These are phyloP conservation scores for Puccinia brachypodii DNA, from an alignment of 1,284 basidiomycete genomes.

Conservation along the genomic window DNA sequence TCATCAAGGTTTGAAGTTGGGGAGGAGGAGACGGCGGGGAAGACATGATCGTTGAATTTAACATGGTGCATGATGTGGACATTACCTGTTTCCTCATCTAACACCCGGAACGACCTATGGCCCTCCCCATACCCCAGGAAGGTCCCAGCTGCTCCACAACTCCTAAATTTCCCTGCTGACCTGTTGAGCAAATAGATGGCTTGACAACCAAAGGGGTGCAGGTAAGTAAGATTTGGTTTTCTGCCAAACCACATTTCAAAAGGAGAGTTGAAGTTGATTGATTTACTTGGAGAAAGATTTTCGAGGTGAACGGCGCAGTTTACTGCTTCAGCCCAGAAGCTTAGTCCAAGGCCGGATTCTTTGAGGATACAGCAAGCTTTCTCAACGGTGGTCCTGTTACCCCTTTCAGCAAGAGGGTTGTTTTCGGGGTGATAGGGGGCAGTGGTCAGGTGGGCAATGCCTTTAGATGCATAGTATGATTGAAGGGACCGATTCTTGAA, in stretches of 20 bases:
- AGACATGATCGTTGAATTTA: too few relatives aligned
- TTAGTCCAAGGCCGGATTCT: not conserved
- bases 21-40: not conserved
- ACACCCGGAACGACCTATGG: too few relatives aligned
- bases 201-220: not conserved
- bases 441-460: not conserved
- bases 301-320: not conserved
- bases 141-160: too few relatives aligned
- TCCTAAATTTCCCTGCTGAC: too few relatives aligned
- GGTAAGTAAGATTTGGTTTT: not conserved
- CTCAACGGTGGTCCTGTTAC: constrained; percentile 4
- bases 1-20: not conserved
- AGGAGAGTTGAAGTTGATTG: not conserved
- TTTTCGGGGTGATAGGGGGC: too few relatives aligned
- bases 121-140: too few relatives aligned
- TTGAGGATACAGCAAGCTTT: not conserved
- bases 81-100: too few relatives aligned
- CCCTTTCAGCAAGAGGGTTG: too few relatives aligned
- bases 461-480: not conserved
- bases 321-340: constrained; percentile 16
- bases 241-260: not conserved
- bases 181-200: too few relatives aligned
- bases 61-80: too few relatives aligned
- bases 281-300: not conserved
- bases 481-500: not conserved